These are phyloP conservation scores for Neurospora hispaniola DNA, from an alignment of 495 filamentous ascomycete genomes.

Conservation along the genomic window DNA sequence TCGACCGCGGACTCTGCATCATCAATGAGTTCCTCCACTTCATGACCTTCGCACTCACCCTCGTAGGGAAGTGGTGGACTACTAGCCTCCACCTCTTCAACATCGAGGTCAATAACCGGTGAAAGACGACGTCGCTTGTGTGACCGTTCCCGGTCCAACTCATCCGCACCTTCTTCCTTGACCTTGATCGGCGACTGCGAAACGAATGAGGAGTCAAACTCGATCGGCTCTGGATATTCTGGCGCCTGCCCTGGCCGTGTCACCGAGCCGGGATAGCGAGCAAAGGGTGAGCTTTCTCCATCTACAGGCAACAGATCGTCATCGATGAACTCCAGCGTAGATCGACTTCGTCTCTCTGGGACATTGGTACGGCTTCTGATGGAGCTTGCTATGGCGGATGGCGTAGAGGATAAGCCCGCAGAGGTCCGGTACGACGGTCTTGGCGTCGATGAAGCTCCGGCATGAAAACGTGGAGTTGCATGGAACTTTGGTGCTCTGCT, in stretches of 20 bases:
- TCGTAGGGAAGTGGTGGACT: background rate
- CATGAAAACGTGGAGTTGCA: conserved; percentile 30
- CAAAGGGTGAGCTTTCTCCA: conserved; percentile 7
- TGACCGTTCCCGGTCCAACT: conserved; percentile 4
- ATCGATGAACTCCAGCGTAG: conserved; percentile 22
- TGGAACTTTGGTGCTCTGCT: conserved; percentile 18
- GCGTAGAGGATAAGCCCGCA: conserved; percentile 4
- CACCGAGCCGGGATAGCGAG: background rate
- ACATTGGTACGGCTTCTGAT: conserved; percentile 8
- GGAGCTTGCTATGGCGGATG: conserved; percentile 8
- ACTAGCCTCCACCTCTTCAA: conserved; percentile 11
- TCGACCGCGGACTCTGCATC: conserved; percentile 15
- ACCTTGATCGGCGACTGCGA: conserved; percentile 10
- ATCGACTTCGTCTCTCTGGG: conserved; percentile 2
- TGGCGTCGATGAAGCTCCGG: conserved; percentile 11
- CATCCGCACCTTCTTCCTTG: conserved; percentile 2
- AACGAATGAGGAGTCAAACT: conserved; percentile 19
- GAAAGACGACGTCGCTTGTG: conserved; percentile 21
- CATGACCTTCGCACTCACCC: background rate
- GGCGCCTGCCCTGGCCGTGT: background rate
- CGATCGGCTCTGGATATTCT: conserved; percentile 24
- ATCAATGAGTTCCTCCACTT: conserved; percentile 11
- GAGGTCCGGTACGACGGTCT: conserved; percentile 13
- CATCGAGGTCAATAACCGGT: conserved; percentile 1
- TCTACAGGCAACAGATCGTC: conserved; percentile 11